Percentiles rank a stretch among this genome's conserved stretches.
phyloP scores from a whole-genome alignment of 352 stramenopile species.

The Globisporangium parvum region DNA sequence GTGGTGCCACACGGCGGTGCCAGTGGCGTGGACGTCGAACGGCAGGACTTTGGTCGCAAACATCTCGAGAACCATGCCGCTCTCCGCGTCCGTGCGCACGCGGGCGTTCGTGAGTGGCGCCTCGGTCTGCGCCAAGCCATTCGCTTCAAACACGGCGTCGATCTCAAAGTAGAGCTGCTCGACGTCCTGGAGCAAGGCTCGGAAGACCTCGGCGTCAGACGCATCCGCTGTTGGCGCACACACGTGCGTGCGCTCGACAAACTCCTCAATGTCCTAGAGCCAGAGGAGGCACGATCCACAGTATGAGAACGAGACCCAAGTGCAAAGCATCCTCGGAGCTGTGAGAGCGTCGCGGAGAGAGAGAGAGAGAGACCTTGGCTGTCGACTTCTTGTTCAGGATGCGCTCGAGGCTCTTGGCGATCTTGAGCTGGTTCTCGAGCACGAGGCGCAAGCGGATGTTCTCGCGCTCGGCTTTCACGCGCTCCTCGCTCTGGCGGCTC shows the following conservation, averaged over 20 bases:
- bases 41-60: constrained; percentile 12
- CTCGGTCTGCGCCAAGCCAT: constrained; percentile 1
- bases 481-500: constrained; percentile 15
- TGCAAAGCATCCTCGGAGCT: too few species aligned
- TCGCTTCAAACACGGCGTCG: constrained; percentile 7
- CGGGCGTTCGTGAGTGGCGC: constrained; percentile 2
- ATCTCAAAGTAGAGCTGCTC: constrained; percentile 7
- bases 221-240: background rate
- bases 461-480: constrained; percentile 44
- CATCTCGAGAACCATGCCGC: constrained; percentile 12
- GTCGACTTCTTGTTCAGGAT: constrained; percentile 11
- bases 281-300: background rate
- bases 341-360: too few species aligned
- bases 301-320: too few species aligned
- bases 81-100: background rate
- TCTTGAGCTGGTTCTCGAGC: constrained; percentile 59
- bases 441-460: constrained; percentile 48
- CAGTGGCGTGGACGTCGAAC: constrained; percentile 5
- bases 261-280: constrained; percentile 3
- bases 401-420: constrained; percentile 37
- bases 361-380: background rate
- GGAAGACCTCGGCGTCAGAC: constrained; percentile 2
- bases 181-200: constrained; percentile 1
- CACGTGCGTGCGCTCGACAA: background rate
- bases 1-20: constrained; percentile 9